These are phyloP conservation scores for Byssothecium circinans DNA, from an alignment of 2,329 filamentous ascomycete genomes.

Conservation along the genomic window DNA sequence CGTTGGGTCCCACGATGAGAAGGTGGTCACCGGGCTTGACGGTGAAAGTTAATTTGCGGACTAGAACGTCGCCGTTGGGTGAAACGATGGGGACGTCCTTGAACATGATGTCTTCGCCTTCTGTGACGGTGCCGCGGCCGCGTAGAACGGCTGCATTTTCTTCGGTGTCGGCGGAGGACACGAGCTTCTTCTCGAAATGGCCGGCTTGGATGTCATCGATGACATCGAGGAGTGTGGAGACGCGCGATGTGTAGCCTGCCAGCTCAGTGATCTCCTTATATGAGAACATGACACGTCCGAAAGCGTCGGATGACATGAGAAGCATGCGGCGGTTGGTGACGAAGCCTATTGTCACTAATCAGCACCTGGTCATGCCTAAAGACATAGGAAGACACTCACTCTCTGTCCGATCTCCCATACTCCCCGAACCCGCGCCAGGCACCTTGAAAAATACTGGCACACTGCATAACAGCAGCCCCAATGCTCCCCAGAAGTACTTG, in stretches of 20 bases:
- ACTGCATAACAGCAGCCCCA: slow-evolving; percentile 89
- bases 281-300: slow-evolving; percentile 88
- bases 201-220: slow-evolving; percentile 92
- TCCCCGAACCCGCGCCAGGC: slow-evolving; percentile 59
- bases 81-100: slow-evolving; percentile 92
- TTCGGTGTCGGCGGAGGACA: slow-evolving; percentile 81
- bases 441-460: slow-evolving; percentile 95
- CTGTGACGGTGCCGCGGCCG: slow-evolving; percentile 77
- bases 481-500: slow-evolving; percentile 97
- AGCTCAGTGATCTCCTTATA: slow-evolving; percentile 97
- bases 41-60: slow-evolving; percentile 81
- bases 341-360: slow-evolving; percentile 60
- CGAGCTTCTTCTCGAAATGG: slow-evolving; percentile 93
- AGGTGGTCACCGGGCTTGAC: slow-evolving; percentile 87
- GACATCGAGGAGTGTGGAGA: slow-evolving; percentile 85
- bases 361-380: background rate
- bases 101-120: slow-evolving; percentile 84
- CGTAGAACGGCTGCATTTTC: slow-evolving; percentile 81
- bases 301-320: slow-evolving; percentile 90
- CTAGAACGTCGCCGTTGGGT: slow-evolving; percentile 90
- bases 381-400: slow-evolving; percentile 46
- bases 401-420: slow-evolving; percentile 70
- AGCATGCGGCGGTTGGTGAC: slow-evolving; percentile 93
- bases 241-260: slow-evolving; percentile 90
- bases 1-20: slow-evolving; percentile 93